phyloP scores from a whole-genome alignment of 306 rosid species.

The Quillaja saponaria region DNA sequence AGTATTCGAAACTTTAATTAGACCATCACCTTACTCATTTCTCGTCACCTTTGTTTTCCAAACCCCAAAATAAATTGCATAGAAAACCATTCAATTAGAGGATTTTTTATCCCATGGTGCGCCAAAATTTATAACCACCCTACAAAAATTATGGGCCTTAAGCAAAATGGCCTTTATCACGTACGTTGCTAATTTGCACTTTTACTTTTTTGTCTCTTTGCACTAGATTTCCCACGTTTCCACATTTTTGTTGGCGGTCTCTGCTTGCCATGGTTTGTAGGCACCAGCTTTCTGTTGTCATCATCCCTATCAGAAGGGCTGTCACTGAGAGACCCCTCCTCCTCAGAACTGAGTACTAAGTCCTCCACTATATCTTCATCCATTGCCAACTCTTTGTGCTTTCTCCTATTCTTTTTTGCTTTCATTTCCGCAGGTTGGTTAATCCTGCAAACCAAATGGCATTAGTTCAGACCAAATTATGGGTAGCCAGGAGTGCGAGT shows the following conservation, averaged over 20 bases:
- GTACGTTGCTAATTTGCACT: slow-evolving; percentile 24
- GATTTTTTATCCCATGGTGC: too few species aligned
- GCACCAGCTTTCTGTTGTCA: slow-evolving; percentile 22
- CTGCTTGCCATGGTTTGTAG: slow-evolving; percentile 46
- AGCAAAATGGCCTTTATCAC: too few species aligned
- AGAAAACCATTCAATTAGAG: too few species aligned
- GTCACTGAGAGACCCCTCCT: slow-evolving; percentile 46
- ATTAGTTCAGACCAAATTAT: background rate
- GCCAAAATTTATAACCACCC: too few species aligned
- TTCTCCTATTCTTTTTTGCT: slow-evolving; percentile 46
- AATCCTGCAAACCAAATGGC: slow-evolving; percentile 41
- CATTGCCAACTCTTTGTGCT: slow-evolving; percentile 40
- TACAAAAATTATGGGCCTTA: too few species aligned
- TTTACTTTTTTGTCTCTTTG: slow-evolving; percentile 43
- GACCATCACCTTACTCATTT: too few species aligned
- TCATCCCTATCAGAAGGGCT: slow-evolving; percentile 39
- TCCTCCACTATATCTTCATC: slow-evolving; percentile 90
- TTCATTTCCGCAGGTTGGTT: slow-evolving; percentile 46
- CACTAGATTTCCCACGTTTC: slow-evolving; percentile 39
- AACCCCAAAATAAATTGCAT: too few species aligned
- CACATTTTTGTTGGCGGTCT: slow-evolving; percentile 32
- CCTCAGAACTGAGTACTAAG: slow-evolving; percentile 86
- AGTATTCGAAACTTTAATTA: too few species aligned
- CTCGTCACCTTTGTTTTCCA: too few species aligned
- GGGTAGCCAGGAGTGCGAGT: slow-evolving; percentile 16